These are phyloP conservation scores for Puccinia polysora DNA, from an alignment of 1,284 basidiomycete species.

Conservation along the genomic window DNA sequence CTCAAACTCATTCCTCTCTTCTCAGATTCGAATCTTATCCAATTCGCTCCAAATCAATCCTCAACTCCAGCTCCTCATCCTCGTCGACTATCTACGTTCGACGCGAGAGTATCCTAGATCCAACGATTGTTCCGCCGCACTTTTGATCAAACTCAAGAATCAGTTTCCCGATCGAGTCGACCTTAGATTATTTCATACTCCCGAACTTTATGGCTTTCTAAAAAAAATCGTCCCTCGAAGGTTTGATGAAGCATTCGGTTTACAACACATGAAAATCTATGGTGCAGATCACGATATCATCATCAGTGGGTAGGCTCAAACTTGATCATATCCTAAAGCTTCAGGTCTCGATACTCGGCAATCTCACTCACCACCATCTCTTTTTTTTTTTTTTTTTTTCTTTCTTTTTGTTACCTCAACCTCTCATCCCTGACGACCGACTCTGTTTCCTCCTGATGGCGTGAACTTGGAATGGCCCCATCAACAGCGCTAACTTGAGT, in stretches of 20 bases:
- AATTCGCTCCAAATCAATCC: conserved; percentile 62
- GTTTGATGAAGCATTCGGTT: conserved; percentile 96
- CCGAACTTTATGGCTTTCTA: conserved; percentile 70
- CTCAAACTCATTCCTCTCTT: not conserved
- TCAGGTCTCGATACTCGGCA: conserved; percentile 51
- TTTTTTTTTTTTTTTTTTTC: not conserved
- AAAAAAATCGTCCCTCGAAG: conserved; percentile 77
- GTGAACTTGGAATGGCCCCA: no score
- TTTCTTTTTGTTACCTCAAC: not conserved
- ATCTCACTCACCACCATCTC: not conserved
- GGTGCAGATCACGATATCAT: conserved; percentile 86
- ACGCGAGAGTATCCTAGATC: conserved; percentile 62
- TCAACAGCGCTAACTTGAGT: conserved; percentile 81
- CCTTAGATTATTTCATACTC: conserved; percentile 72
- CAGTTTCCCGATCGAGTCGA: conserved; percentile 71
- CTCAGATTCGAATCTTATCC: conserved; percentile 65
- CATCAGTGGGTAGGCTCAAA: conserved; percentile 72
- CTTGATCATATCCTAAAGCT: no score
- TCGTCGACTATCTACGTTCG: conserved; percentile 83
- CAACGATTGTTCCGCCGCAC: conserved; percentile 59
- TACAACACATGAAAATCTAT: conserved; percentile 97
- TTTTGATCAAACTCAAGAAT: conserved; percentile 67
- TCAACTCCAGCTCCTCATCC: conserved; percentile 65
- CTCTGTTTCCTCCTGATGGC: conserved; percentile 1
- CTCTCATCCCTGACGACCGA: not conserved